Percentiles rank a stretch among this genome's conserved stretches.
Conservation (phyloP, 2,329 filamentous ascomycete genomes). For the Huntiella decipiens region DNA sequence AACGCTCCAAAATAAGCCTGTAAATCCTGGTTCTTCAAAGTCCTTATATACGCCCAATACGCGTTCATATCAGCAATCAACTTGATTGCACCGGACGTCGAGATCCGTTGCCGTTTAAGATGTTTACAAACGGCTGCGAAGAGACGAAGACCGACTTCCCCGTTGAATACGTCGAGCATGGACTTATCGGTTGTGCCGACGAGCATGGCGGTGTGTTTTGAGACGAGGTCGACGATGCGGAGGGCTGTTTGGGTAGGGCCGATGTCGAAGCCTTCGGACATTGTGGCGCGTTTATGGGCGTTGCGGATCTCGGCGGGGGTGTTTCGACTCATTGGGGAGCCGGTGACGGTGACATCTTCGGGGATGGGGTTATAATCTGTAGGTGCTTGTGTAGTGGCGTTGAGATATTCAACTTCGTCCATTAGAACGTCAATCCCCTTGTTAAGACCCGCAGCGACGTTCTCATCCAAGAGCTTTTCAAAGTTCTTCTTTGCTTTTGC, state of each 20-base stretch:
- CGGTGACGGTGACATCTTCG: conserved; percentile 11
- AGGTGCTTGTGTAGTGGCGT: conserved; percentile 67
- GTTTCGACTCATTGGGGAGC: too few relatives aligned
- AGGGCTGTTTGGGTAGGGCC: conserved; percentile 64
- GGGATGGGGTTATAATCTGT: conserved; percentile 71
- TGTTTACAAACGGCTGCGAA: conserved; percentile 93
- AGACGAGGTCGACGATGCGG: conserved; percentile 68
- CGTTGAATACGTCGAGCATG: conserved; percentile 95
- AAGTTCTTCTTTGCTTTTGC: conserved; percentile 95
- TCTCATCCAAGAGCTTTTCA: conserved; percentile 95
- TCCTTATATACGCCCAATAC: conserved; percentile 70
- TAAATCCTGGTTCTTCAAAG: conserved; percentile 65
- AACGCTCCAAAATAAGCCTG: conserved; percentile 81
- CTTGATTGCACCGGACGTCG: conserved; percentile 71
- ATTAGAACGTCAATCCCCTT: conserved; percentile 97
- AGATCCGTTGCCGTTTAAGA: conserved; percentile 86
- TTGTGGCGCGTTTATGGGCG: conserved; percentile 13
- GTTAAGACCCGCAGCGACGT: conserved; percentile 84
- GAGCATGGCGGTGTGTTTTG: conserved; percentile 80
- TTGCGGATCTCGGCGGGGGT: background rate
- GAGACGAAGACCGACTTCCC: conserved; percentile 82
- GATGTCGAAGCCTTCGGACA: conserved; percentile 22
- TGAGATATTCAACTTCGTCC: conserved; percentile 93
- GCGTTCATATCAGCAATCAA: conserved; percentile 94
- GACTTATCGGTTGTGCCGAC: conserved; percentile 92